Conservation (phyloP, 805 yeast species). For the Candida oleophila region DNA sequence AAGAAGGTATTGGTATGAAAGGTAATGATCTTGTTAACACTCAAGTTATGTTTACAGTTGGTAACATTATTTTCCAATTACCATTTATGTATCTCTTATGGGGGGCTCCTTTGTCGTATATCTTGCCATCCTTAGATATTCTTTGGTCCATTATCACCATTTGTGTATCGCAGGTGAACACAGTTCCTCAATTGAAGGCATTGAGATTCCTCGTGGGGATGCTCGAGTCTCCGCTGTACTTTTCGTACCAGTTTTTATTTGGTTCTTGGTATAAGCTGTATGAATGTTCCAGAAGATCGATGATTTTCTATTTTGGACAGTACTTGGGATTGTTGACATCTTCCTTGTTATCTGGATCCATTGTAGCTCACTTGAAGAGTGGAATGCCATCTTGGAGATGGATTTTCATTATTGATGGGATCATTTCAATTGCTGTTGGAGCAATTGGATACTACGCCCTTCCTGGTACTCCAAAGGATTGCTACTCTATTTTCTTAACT, state of each 20-base stretch:
- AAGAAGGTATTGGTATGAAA: conserved; percentile 52
- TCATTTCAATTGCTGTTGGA: conserved; percentile 58
- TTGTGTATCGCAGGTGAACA: conserved; percentile 49
- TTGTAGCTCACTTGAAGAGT: conserved; percentile 40
- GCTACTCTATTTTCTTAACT: conserved; percentile 31
- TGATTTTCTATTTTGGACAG: conserved; percentile 61
- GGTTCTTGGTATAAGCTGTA: conserved; percentile 56
- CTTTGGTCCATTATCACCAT: conserved; percentile 70
- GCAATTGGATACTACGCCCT: conserved; percentile 52
- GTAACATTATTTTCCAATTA: conserved; percentile 58
- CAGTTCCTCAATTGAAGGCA: conserved; percentile 53
- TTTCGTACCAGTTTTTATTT: conserved; percentile 39
- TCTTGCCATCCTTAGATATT: conserved; percentile 56
- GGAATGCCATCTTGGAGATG: conserved; percentile 72
- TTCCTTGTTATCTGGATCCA: conserved; percentile 61
- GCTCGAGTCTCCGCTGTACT: conserved; percentile 61
- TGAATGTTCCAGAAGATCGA: conserved; percentile 63
- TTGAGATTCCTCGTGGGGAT: conserved; percentile 66
- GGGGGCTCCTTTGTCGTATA: conserved; percentile 52
- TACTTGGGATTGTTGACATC: conserved; percentile 61
- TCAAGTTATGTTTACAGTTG: conserved; percentile 58
- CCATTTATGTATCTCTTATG: conserved; percentile 61
- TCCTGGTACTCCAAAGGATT: conserved; percentile 64
- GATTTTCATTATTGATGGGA: conserved; percentile 67
- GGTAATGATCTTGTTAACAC: conserved; percentile 65